Conservation (phyloP, 1,284 basidiomycete species). For the Moesziomyces antarcticus region DNA sequence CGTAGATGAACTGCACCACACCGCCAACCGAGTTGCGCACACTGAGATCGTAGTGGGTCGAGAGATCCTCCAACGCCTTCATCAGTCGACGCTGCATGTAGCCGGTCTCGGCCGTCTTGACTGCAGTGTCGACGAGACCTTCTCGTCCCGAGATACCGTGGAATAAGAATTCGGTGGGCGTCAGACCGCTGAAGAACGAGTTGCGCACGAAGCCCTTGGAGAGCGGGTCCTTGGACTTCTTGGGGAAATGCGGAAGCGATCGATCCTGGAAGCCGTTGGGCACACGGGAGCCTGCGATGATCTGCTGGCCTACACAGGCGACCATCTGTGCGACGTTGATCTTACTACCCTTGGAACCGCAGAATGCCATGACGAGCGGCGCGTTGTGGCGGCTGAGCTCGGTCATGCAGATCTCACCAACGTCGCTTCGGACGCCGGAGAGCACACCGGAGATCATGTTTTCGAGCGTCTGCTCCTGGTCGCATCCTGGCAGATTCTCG, state of each 20-base stretch:
- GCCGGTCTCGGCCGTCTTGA: conserved; percentile 99
- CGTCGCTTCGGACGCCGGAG: conserved; percentile 92
- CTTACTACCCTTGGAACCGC: conserved; percentile 97
- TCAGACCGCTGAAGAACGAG: conserved; percentile 91
- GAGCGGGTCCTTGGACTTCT: conserved; percentile 95
- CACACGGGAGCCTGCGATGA: conserved; percentile 97
- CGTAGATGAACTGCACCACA: conserved; percentile 97
- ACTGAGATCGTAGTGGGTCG: conserved; percentile 95
- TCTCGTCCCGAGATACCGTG: conserved; percentile 99
- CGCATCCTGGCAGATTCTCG: conserved; percentile 94
- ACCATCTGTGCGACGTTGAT: conserved; percentile 99
- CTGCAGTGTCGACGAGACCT: conserved; percentile 97
- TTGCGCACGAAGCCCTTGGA: conserved; percentile 99
- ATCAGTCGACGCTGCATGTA: conserved; percentile 99
- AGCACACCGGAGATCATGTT: conserved; percentile 92
- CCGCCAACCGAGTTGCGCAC: conserved; percentile 95
- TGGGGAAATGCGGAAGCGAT: conserved; percentile 96
- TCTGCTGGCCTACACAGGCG: conserved; percentile 99
- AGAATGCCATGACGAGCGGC: conserved; percentile 98
- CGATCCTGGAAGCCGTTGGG: conserved; percentile 99
- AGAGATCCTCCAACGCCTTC: conserved; percentile 98
- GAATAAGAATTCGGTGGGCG: conserved; percentile 96
- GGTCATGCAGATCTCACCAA: conserved; percentile 97
- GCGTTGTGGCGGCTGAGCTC: conserved; percentile 97
- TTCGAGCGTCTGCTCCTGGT: conserved; percentile 97